A percentile compares a stretch with the other conserved stretches of the same genome.
These are phyloP conservation scores for Paraurostyla sp. DNA, from an alignment of 73 alveolate genomes.

Conservation along the genomic window DNA sequence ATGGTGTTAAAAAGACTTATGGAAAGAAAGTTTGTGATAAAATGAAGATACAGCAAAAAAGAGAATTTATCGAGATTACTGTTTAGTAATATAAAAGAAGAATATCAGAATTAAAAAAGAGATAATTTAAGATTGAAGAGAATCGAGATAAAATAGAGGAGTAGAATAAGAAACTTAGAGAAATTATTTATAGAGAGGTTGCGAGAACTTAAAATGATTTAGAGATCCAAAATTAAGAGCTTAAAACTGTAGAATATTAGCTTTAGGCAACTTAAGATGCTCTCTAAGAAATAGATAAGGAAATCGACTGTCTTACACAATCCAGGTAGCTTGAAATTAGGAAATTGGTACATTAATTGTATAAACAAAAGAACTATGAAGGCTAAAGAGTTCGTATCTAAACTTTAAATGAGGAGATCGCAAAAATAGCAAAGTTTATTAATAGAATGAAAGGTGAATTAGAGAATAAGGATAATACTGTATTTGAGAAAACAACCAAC, in stretches of 20 bases:
- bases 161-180: background rate
- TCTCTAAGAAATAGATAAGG: slow-evolving; percentile 22
- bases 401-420: slow-evolving; percentile 32
- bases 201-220: background rate
- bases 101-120: slow-evolving; percentile 18
- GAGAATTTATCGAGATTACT: slow-evolving; percentile 57
- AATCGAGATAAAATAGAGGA: slow-evolving; percentile 2
- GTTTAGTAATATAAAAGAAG: slow-evolving; percentile 38
- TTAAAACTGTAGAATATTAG: background rate
- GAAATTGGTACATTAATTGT: slow-evolving; percentile 32
- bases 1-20: slow-evolving; percentile 74
- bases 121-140: slow-evolving; percentile 32
- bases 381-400: slow-evolving; percentile 6
- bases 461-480: slow-evolving; percentile 45
- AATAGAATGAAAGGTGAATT: slow-evolving; percentile 36
- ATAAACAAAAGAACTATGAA: slow-evolving; percentile 65
- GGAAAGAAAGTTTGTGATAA: slow-evolving; percentile 71
- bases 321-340: slow-evolving; percentile 53
- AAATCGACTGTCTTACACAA: slow-evolving; percentile 35
- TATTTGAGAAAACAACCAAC: slow-evolving; percentile 62
- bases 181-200: background rate
- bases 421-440: slow-evolving; percentile 1
- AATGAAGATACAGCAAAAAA: slow-evolving; percentile 66
- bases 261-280: slow-evolving; percentile 55
- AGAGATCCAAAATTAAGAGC: background rate